Base-by-base conservation (phyloP, 2,329 filamentous ascomycete genomes). In the Chaetothyriales sp. region DNA sequence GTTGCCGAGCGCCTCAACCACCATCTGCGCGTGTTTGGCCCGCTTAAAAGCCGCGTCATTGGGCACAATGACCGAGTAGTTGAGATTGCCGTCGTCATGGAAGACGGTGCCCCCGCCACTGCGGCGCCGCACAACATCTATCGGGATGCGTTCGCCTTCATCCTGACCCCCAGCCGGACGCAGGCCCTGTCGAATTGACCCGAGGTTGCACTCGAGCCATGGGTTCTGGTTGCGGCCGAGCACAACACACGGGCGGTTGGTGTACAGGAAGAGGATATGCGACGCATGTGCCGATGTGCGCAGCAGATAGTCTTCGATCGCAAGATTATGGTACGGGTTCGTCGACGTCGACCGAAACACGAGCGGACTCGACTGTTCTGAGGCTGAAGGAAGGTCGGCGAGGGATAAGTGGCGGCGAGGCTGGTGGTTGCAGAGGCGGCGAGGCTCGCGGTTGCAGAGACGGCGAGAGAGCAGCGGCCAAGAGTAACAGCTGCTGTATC, bases 171-270 rank as follows among this genome's bases (percentile, higher is more conserved):
- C 15, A 54, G 56, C 33, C 7, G 4, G 15, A 18, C 25, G 8
- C 56, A 65, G 58, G 63, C 67, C 66, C 56, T 71, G 62, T 62
- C 70, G 62, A 7, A 94, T 71, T 1, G 80, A 73, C 43, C 70
- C 70, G 7, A 95, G 75, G 65, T 94, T 86, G 56, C 87, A 82
- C 71, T 98, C 92, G 7, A 87, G 76, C 92, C 90, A 98, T 50
- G 92, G 92, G 66, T 98, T 98, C 71, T 98, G 92, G 67, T 98
- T 98, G 54, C 92, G 82, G 44, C 92, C 92, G 60, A 98, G 83
- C 64, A 98, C 83, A 54, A 98, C 77, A 65, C 86, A 89, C 0
- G 90, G 89, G 40, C 80, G 70, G 69, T 98, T 97, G 62, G 81
- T 78, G 71, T 97, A 98, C 48, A 95, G 77, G 52, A 97, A 85